phyloP scores from a whole-genome alignment of 2,329 filamentous ascomycete species.

The Plenodomus lindquistii region DNA sequence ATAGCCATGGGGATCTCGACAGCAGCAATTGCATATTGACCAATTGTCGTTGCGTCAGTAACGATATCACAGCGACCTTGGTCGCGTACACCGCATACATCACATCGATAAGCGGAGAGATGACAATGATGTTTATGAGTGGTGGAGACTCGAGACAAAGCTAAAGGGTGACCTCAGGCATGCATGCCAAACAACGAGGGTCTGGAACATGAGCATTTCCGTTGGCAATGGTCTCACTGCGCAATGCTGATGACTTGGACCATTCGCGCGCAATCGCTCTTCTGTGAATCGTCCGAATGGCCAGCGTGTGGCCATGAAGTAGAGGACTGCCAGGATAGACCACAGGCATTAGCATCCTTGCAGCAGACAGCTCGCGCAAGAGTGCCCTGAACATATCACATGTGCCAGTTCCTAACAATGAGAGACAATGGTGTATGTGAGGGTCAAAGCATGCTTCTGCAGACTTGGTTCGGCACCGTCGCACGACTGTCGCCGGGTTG shows the following conservation, averaged over 20 bases:
- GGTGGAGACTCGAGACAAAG: not conserved
- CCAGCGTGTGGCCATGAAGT: too few species aligned
- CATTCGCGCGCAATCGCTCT: not conserved
- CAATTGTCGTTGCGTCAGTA: not conserved
- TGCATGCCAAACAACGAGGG: constrained; percentile 34
- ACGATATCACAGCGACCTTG: not conserved
- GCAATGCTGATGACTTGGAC: not conserved
- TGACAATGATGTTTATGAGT: not conserved
- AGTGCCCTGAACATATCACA: not conserved
- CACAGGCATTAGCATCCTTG: too few species aligned
- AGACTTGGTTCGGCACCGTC: not conserved
- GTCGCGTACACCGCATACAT: too few species aligned
- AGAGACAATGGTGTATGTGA: not conserved
- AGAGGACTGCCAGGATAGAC: too few species aligned
- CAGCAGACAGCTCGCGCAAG: too few species aligned
- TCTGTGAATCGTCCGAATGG: too few species aligned
- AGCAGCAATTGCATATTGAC: not conserved
- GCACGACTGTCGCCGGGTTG: constrained; percentile 7
- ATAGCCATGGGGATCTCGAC: constrained; percentile 6
- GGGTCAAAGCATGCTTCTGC: not conserved
- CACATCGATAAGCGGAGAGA: too few species aligned
- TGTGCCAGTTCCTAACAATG: not conserved
- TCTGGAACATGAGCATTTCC: constrained; percentile 27
- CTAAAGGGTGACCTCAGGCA: constrained; percentile 19
- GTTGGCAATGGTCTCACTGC: constrained; percentile 7